phyloP scores from a whole-genome alignment of 176 grass and related monocot species.

The Oryza rufipogon region DNA sequence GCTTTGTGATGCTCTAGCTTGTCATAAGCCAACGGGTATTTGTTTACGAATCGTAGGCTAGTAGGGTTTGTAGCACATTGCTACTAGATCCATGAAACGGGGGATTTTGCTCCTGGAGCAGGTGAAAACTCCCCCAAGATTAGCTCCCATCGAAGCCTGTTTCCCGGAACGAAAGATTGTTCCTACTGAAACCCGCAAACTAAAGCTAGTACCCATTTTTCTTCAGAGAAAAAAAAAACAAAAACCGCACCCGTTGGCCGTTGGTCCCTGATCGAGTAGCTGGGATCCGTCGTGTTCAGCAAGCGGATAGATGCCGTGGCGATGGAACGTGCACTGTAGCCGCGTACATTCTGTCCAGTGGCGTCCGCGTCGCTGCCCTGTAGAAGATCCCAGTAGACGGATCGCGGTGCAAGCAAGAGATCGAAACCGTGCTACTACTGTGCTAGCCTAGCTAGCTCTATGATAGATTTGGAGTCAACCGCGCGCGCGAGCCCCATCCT shows the following conservation, averaged over 20 bases:
- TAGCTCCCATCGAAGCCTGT: conserved; percentile 48
- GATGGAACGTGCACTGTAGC: background rate
- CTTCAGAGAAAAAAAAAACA: background rate
- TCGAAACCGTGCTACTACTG: background rate
- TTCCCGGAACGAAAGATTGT: conserved; percentile 69
- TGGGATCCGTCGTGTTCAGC: background rate
- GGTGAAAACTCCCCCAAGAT: conserved; percentile 51
- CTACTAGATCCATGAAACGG: conserved; percentile 59
- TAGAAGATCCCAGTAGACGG: conserved; percentile 38
- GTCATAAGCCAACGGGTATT: background rate
- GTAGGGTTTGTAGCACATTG: conserved; percentile 16
- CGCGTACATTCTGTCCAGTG: background rate
- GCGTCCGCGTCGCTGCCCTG: conserved; percentile 18
- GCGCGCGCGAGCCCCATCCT: background rate
- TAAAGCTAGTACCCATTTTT: background rate
- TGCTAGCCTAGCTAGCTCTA: conserved; percentile 24
- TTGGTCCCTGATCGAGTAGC: background rate
- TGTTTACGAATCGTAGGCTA: background rate
- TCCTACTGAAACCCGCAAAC: background rate
- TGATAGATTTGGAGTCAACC: conserved; percentile 28
- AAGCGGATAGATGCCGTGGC: background rate
- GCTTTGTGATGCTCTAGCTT: conserved; percentile 19
- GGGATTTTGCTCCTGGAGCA: conserved; percentile 52
- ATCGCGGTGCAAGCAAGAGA: background rate
- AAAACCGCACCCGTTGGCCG: background rate